Evolutionary conservation across 805 yeast species (phyloP).

Genomic region (Metschnikowia shivogae): DNA sequence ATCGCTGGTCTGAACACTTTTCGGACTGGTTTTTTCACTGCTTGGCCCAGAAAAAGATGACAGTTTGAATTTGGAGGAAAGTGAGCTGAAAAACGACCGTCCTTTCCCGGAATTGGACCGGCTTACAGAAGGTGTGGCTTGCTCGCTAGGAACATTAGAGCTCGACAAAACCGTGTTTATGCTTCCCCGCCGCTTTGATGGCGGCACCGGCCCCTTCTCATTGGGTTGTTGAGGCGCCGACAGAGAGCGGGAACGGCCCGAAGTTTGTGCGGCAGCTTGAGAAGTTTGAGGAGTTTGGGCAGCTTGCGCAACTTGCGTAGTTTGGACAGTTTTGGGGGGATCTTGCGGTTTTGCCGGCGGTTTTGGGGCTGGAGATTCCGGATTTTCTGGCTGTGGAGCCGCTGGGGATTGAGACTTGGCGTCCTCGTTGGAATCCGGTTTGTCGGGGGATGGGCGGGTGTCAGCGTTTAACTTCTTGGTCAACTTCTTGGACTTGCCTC

Average conservation of each 20-base stretch:
- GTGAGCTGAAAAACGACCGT: slow-evolving; percentile 32
- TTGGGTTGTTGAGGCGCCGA: slow-evolving; percentile 17
- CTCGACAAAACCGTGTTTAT: slow-evolving; percentile 1
- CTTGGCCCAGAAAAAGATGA: slow-evolving; percentile 5
- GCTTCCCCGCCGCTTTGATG: slow-evolving; percentile 13
- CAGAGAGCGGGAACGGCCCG: slow-evolving; percentile 24
- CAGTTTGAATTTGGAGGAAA: slow-evolving; percentile 39
- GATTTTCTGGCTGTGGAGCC: not conserved
- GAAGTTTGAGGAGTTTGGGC: not conserved
- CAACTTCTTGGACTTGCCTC: slow-evolving; percentile 66
- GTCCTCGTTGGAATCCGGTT: not conserved
- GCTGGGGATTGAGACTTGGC: not conserved
- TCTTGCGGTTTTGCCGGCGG: not conserved
- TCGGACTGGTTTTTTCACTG: slow-evolving; percentile 5
- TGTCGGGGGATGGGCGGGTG: slow-evolving; percentile 8
- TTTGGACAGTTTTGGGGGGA: not conserved
- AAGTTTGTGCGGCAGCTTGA: not conserved
- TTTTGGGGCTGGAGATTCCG: not conserved
- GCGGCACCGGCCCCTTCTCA: slow-evolving; percentile 1
- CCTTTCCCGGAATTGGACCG: slow-evolving; percentile 12
- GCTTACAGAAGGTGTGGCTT: not conserved
- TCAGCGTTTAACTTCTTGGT: slow-evolving; percentile 38
- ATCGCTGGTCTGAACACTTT: slow-evolving; percentile 1
- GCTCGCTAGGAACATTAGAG: not conserved
- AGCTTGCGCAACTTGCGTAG: not conserved